Percentiles rank a stretch among this genome's conserved stretches.
phyloP scores from a whole-genome alignment of 1,139 yeast genomes.

The Geotrichum klebahnii region DNA sequence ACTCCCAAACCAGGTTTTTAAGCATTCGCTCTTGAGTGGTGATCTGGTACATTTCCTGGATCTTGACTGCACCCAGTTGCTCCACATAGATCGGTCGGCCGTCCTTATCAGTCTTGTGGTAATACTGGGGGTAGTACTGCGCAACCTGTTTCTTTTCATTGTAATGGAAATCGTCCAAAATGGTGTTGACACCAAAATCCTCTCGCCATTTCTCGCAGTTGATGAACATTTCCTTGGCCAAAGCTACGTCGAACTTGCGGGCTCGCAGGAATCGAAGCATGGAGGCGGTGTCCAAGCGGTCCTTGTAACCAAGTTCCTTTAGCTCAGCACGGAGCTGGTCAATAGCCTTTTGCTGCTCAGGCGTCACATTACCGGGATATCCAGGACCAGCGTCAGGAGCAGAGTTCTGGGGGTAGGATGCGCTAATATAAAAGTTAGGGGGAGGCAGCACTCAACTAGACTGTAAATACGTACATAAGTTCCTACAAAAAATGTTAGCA shows the following conservation, averaged over 20 bases:
- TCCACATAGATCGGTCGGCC: conserved; percentile 95
- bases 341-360: conserved; percentile 59
- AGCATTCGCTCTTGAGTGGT: conserved; percentile 96
- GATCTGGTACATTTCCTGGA: conserved; percentile 85
- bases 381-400: conserved; percentile 69
- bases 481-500: conserved; percentile 16
- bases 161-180: conserved; percentile 80
- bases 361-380: conserved; percentile 73
- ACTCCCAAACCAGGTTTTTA: conserved; percentile 94
- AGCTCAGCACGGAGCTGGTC: conserved; percentile 57
- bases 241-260: conserved; percentile 79
- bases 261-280: conserved; percentile 89
- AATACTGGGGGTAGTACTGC: conserved; percentile 88
- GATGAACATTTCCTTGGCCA: conserved; percentile 76
- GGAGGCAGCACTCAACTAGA: neutral
- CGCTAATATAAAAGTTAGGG: conserved; percentile 22
- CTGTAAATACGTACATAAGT: conserved; percentile 12
- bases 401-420: conserved; percentile 59
- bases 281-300: conserved; percentile 84
- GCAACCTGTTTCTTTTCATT: conserved; percentile 88
- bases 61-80: conserved; percentile 86
- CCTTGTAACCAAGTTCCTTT: conserved; percentile 59
- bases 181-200: conserved; percentile 80
- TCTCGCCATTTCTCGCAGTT: conserved; percentile 90
- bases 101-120: conserved; percentile 93